These are phyloP conservation scores for Tuber indicum DNA, from an alignment of 495 filamentous ascomycete species.

Conservation along the genomic window DNA sequence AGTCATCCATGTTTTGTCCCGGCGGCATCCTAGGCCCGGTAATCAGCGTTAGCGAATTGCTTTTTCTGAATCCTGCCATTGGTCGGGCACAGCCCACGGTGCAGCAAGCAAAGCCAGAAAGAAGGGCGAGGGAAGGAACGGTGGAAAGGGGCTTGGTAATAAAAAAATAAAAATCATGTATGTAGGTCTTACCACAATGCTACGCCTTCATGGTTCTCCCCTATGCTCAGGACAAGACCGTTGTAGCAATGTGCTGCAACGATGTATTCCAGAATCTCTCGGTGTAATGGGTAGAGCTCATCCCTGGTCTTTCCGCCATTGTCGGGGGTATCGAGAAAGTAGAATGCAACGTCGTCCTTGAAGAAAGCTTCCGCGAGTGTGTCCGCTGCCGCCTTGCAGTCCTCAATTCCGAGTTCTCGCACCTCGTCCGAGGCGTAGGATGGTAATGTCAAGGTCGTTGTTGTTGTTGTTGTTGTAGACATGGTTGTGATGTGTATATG, in stretches of 20 bases:
- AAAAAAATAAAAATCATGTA: not conserved
- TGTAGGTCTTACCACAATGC: constrained; percentile 62
- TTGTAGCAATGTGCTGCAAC: constrained; percentile 64
- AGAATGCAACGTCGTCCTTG: constrained; percentile 63
- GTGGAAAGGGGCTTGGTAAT: not conserved
- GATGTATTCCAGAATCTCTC: constrained; percentile 65
- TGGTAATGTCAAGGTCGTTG: constrained; percentile 28
- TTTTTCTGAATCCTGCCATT: constrained; percentile 37
- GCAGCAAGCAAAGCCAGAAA: constrained; percentile 5
- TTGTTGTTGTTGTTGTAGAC: constrained; percentile 18
- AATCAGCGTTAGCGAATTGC: constrained; percentile 38
- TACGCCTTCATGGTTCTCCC: constrained; percentile 66
- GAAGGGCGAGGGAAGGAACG: not conserved
- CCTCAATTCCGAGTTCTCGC: constrained; percentile 54
- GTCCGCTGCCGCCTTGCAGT: constrained; percentile 60
- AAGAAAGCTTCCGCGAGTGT: constrained; percentile 70
- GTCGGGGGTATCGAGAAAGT: constrained; percentile 64
- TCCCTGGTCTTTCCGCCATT: constrained; percentile 54
- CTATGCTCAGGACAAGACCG: constrained; percentile 64
- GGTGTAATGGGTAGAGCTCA: constrained; percentile 66
- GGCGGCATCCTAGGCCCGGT: constrained; percentile 62
- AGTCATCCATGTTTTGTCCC: constrained; percentile 64
- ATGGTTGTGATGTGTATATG: constrained; percentile 18
- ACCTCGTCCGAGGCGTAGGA: constrained; percentile 46
- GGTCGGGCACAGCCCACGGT: constrained; percentile 8